Percentiles rank a stretch among this genome's conserved stretches.
Evolutionary conservation across 2,329 filamentous ascomycete species (phyloP).

Genomic region (Diaporthe humulicola): DNA sequence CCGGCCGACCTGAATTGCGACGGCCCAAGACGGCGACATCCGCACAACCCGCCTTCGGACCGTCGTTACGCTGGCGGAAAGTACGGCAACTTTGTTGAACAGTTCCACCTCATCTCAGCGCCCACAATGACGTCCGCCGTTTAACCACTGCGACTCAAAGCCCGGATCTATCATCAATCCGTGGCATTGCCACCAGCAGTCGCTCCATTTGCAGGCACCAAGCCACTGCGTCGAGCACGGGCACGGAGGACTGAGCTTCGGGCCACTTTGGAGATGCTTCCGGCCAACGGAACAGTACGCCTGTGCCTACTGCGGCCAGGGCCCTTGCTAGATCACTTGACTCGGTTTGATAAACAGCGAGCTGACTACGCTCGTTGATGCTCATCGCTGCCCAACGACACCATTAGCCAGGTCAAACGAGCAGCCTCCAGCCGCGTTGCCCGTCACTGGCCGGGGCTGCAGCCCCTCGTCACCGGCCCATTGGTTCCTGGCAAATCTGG

Average conservation of each 20-base stretch:
- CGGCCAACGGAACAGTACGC: background rate
- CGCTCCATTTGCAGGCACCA: background rate
- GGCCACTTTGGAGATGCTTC: background rate
- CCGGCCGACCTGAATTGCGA: background rate
- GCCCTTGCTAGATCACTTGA: background rate
- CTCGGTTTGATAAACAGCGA: slow-evolving; percentile 20
- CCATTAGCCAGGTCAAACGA: background rate
- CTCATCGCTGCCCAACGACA: slow-evolving; percentile 30
- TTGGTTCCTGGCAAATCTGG: slow-evolving; percentile 15
- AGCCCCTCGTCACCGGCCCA: slow-evolving; percentile 18
- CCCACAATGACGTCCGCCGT: background rate
- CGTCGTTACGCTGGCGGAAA: background rate
- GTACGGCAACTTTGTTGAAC: background rate
- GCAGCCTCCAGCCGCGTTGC: background rate
- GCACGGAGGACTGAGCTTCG: background rate
- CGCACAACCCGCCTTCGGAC: background rate
- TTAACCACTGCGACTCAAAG: background rate
- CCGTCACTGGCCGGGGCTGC: slow-evolving; percentile 11
- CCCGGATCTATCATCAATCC: background rate
- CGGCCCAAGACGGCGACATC: slow-evolving; percentile 13
- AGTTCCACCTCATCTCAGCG: background rate
- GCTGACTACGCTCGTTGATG: background rate
- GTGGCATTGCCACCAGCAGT: background rate
- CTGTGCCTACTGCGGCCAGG: background rate
- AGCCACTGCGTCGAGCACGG: background rate